These are phyloP conservation scores for Yamadazyma philogaea DNA, from an alignment of 805 yeast species.

Conservation along the genomic window DNA sequence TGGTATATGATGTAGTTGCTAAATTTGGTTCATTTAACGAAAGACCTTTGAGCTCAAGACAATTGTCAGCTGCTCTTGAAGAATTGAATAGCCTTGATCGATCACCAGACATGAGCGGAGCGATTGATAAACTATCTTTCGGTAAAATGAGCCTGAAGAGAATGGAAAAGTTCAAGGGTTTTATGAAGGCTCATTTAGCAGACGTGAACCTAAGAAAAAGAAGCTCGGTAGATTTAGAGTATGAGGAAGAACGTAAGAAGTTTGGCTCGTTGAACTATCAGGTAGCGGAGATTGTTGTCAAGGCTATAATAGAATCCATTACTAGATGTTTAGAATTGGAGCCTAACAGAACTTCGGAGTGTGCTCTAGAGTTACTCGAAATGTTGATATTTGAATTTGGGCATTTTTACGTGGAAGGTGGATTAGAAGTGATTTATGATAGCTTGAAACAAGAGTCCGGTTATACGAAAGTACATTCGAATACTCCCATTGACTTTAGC, in stretches of 20 bases:
- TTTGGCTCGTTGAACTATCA: conserved; percentile 34
- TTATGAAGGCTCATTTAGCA: conserved; percentile 48
- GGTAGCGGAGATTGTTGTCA: conserved; percentile 60
- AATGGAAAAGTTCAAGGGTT: conserved; percentile 52
- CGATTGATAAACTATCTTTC: conserved; percentile 20
- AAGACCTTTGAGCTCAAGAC: conserved; percentile 32
- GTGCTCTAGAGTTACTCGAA: conserved; percentile 64
- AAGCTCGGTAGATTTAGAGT: conserved; percentile 12
- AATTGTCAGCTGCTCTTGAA: conserved; percentile 29
- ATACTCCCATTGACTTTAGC: conserved; percentile 38
- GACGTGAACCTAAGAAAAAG: conserved; percentile 26
- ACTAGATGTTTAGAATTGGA: conserved; percentile 73
- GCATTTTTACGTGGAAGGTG: conserved; percentile 67
- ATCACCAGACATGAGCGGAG: conserved; percentile 8
- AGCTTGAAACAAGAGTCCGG: conserved; percentile 33
- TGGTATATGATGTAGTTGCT: conserved; percentile 44
- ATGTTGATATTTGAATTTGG: conserved; percentile 68
- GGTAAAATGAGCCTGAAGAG: conserved; percentile 41
- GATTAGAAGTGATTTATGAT: conserved; percentile 66
- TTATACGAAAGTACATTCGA: conserved; percentile 21
- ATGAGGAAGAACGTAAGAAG: conserved; percentile 18
- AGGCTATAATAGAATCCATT: conserved; percentile 71
- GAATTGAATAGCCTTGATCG: conserved; percentile 31
- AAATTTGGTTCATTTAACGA: conserved; percentile 42
- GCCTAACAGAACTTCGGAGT: conserved; percentile 58